Conservation (phyloP, 371 early-diverging fungal species). For the Syncephalis fuscata region DNA sequence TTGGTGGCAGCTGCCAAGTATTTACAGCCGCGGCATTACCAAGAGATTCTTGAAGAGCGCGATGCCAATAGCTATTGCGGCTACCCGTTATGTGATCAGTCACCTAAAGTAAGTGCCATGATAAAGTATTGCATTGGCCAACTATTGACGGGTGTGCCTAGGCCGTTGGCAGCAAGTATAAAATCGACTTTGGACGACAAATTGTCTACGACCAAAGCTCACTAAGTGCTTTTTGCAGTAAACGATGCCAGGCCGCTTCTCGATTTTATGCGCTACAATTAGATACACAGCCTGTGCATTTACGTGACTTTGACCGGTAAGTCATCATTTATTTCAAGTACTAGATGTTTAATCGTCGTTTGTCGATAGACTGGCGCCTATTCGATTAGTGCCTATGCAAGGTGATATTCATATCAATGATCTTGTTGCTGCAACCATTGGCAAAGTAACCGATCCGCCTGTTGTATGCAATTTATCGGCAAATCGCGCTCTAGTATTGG, state of each 20-base stretch:
- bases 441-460: no score
- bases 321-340: background rate
- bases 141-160: background rate
- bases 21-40: conserved; percentile 11
- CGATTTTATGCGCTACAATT: conserved; percentile 13
- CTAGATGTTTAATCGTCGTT: no score
- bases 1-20: conserved; percentile 4
- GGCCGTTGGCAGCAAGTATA: background rate
- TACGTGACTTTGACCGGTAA: conserved; percentile 4
- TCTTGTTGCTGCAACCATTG: no score
- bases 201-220: conserved; percentile 15
- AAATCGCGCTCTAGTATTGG: no score
- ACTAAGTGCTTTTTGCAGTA: conserved; percentile 13
- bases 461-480: no score
- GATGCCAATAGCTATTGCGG: conserved; percentile 18
- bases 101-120: conserved; percentile 8
- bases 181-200: conserved; percentile 5
- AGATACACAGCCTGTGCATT: conserved; percentile 13
- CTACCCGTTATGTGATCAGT: conserved; percentile 19
- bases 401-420: no score
- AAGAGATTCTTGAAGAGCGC: conserved; percentile 20
- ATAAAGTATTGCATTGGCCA: background rate
- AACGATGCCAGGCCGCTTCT: conserved; percentile 14
- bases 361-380: no score
- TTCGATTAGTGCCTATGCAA: no score